These are phyloP conservation scores for Pythium rishiriense DNA, from an alignment of 352 stramenopile species.

Conservation along the genomic window DNA sequence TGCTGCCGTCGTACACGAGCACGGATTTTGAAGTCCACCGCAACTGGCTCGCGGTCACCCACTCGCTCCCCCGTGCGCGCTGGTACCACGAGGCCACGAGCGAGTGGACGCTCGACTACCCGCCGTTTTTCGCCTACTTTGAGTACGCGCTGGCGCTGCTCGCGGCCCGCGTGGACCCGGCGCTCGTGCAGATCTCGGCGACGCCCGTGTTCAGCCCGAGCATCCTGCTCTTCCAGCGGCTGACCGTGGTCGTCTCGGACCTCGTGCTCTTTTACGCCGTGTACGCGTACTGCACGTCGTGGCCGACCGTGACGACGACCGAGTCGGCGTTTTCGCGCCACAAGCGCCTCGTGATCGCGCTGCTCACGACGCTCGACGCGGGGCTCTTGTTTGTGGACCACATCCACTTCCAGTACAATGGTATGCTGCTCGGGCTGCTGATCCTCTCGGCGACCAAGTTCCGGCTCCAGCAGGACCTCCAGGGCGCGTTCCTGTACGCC, in stretches of 20 bases:
- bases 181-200: constrained; percentile 66
- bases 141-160: constrained; percentile 89
- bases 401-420: constrained; percentile 99
- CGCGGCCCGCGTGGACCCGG: constrained; percentile 50
- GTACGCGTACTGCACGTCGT: constrained; percentile 75
- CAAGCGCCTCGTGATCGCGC: constrained; percentile 71
- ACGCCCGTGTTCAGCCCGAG: constrained; percentile 55
- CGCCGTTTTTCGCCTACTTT: constrained; percentile 97
- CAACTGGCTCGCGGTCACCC: constrained; percentile 98
- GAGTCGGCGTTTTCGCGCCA: constrained; percentile 58
- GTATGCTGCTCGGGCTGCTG: constrained; percentile 94
- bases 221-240: constrained; percentile 90
- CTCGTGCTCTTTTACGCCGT: constrained; percentile 87
- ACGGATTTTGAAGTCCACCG: constrained; percentile 99
- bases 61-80: constrained; percentile 72
- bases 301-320: constrained; percentile 75
- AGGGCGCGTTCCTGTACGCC: constrained; percentile 90
- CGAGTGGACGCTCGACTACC: constrained; percentile 98
- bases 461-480: constrained; percentile 76
- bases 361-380: constrained; percentile 91
- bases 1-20: constrained; percentile 93
- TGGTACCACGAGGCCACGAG: constrained; percentile 97
- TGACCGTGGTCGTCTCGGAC: constrained; percentile 92
- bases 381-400: constrained; percentile 97
- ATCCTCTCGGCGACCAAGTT: constrained; percentile 90